phyloP scores from a whole-genome alignment of 495 filamentous ascomycete species.

The Lichina pygmaea region DNA sequence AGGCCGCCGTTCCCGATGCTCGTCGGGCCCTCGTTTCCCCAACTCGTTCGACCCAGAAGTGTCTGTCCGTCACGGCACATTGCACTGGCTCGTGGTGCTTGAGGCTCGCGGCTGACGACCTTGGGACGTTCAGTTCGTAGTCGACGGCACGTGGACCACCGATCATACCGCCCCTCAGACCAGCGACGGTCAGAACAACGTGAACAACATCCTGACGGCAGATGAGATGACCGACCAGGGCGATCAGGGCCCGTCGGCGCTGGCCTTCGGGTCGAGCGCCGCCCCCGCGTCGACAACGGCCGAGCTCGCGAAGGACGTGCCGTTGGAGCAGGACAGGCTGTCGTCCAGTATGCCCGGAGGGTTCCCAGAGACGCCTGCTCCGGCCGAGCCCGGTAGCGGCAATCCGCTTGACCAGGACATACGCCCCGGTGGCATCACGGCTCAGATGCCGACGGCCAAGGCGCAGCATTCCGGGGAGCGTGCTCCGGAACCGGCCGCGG shows the following conservation, averaged over 20 bases:
- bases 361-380: constrained; percentile 55
- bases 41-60: too few relatives aligned
- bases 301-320: constrained; percentile 36
- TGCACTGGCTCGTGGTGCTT: neutral
- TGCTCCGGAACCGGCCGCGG: constrained; percentile 19
- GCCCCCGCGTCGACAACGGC: constrained; percentile 52
- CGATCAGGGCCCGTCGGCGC: constrained; percentile 5
- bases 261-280: constrained; percentile 30
- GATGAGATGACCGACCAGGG: constrained; percentile 31
- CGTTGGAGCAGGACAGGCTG: constrained; percentile 21
- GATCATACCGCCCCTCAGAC: constrained; percentile 56
- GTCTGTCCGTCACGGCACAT: neutral
- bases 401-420: constrained; percentile 45
- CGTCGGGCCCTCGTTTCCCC: too few relatives aligned
- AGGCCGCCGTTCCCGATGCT: too few relatives aligned
- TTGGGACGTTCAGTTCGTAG: constrained; percentile 42
- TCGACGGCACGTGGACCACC: constrained; percentile 65
- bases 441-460: constrained; percentile 39
- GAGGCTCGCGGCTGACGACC: neutral
- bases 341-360: constrained; percentile 33
- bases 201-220: constrained; percentile 69
- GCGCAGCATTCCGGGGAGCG: constrained; percentile 23
- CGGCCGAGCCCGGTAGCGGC: constrained; percentile 34
- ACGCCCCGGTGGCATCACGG: neutral
- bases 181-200: constrained; percentile 45